Evolutionary conservation across 257 asterid genomes (phyloP), one percentile per base, ranked within the genome.

Genomic region (Solanum dulcamara): DNA sequence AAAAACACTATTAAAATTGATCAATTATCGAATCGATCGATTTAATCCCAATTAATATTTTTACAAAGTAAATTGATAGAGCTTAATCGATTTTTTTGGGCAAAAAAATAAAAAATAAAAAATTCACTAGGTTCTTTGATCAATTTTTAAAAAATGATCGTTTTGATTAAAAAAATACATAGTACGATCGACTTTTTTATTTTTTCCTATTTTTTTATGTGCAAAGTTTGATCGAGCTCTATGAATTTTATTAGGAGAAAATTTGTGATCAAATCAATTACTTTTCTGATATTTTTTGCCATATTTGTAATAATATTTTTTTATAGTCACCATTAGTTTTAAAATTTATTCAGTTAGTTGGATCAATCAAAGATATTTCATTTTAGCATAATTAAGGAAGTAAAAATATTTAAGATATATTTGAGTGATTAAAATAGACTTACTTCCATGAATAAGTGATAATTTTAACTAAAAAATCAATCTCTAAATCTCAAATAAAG

Each of bases 81-180:
- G n/a, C n/a, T 15, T 50, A 50, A n/a, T 17, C 0, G 57, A 17
- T 5, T 50, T 51, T 51, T 55, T 55, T 12, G 3, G 62, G 62
- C 62, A 20, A 55, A 26, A 55, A 7, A 55, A 26, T 26, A 20
- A 55, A 26, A 55, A 7, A 55, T 20, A 20, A 55, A 53, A 18
- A 53, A 20, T 7, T 53, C 12, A 53, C 1, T 0, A 53, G 24
- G 62, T 51, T 51, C 4, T 3, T 20, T 53, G 0, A 2, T 7
- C 20, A 20, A 2, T 50, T 48, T 46, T 48, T 3, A 33, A 15
- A 50, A 50, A 7, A 14, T 50, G 8, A 50, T 50, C 15, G 57
- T 5, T 50, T 50, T 50, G 22, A 15, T 3, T 50, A 50, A 50
- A 50, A 50, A 50, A 5, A 50, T 1, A 0, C 5, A 0, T 1